These are phyloP conservation scores for Colletotrichum endophyticum DNA, from an alignment of 2,329 filamentous ascomycete genomes.

Conservation along the genomic window DNA sequence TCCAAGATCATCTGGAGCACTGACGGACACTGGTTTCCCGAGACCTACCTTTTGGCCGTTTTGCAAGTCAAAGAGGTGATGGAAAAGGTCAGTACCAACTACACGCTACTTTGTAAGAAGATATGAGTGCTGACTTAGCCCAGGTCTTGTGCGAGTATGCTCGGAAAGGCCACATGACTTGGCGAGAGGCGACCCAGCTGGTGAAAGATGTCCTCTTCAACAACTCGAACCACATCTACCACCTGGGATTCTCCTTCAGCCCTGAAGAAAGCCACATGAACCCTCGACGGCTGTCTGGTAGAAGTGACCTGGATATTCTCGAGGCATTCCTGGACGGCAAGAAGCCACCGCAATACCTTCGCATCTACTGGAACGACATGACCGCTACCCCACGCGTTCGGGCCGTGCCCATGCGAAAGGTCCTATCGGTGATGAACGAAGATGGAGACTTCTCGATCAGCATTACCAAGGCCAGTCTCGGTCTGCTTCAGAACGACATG, in stretches of 20 bases:
- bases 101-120: background rate
- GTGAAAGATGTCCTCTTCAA: slow-evolving; percentile 75
- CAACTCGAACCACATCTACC: slow-evolving; percentile 79
- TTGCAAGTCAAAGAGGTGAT: slow-evolving; percentile 75
- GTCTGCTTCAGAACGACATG: slow-evolving; percentile 71
- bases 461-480: slow-evolving; percentile 68
- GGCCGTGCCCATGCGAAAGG: slow-evolving; percentile 68
- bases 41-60: slow-evolving; percentile 77
- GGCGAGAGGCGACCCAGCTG: slow-evolving; percentile 65
- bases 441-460: slow-evolving; percentile 55
- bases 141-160: slow-evolving; percentile 73
- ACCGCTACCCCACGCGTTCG: slow-evolving; percentile 72
- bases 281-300: background rate
- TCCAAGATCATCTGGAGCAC: slow-evolving; percentile 83
- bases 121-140: background rate
- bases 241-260: slow-evolving; percentile 55
- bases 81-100: slow-evolving; percentile 55
- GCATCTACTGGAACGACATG: slow-evolving; percentile 80
- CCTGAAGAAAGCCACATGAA: slow-evolving; percentile 24
- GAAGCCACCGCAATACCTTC: slow-evolving; percentile 66
- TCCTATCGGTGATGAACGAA: slow-evolving; percentile 49
- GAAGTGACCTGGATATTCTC: slow-evolving; percentile 40
- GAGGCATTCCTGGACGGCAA: slow-evolving; percentile 50
- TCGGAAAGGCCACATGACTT: slow-evolving; percentile 63
- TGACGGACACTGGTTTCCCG: slow-evolving; percentile 79